phyloP scores from a whole-genome alignment of 345 rosid genomes.

The Euphorbia lathyris region DNA sequence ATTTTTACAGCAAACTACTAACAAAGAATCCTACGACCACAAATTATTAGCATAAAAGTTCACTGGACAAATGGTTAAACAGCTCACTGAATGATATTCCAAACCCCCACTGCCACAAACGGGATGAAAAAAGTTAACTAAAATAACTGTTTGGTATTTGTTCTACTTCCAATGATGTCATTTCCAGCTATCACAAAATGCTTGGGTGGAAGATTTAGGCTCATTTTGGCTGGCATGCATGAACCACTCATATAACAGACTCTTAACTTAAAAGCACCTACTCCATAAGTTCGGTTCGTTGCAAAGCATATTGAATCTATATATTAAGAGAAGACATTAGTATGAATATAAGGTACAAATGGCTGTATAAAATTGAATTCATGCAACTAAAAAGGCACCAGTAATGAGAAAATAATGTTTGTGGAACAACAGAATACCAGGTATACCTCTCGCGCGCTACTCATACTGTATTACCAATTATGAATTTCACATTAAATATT shows the following conservation, averaged over 20 bases:
- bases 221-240: neutral
- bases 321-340: no score
- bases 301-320: neutral
- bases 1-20: neutral
- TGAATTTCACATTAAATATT: neutral
- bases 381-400: neutral
- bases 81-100: neutral
- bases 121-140: neutral
- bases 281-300: neutral
- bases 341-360: neutral
- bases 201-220: neutral
- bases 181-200: neutral
- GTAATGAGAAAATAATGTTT: neutral
- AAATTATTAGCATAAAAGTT: neutral
- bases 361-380: neutral
- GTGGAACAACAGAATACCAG: neutral
- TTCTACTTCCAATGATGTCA: neutral
- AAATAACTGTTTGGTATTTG: neutral
- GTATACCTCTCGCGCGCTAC: neutral
- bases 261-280: neutral
- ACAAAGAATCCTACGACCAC: neutral
- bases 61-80: neutral
- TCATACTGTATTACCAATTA: neutral
- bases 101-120: no score
- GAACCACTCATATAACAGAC: neutral